phyloP scores from a whole-genome alignment of 768 basidiomycete genomes.

The Mycena amicta region DNA sequence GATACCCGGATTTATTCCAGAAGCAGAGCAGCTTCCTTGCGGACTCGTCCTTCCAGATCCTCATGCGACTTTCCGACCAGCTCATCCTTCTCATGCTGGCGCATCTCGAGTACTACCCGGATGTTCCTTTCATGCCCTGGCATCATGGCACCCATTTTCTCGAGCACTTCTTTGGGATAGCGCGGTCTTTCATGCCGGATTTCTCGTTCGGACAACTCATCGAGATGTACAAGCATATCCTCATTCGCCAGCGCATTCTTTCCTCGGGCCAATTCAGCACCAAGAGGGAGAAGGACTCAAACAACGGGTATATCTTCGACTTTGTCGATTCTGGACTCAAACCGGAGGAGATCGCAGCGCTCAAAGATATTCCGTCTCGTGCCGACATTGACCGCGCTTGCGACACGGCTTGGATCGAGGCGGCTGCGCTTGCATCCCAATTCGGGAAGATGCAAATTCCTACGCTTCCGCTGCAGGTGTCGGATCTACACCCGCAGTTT shows the following conservation, averaged over 20 bases:
- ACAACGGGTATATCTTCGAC: slow-evolving; percentile 8
- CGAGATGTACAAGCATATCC: slow-evolving; percentile 17
- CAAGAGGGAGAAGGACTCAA: slow-evolving; percentile 9
- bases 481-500: too few species aligned
- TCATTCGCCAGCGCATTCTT: slow-evolving; percentile 5
- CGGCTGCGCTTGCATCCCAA: too few species aligned
- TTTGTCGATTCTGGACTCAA: background rate
- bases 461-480: too few species aligned
- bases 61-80: slow-evolving; percentile 12
- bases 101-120: slow-evolving; percentile 12
- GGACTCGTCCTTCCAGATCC: slow-evolving; percentile 4
- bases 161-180: slow-evolving; percentile 16
- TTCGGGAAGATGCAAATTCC: too few species aligned
- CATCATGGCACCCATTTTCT: slow-evolving; percentile 2
- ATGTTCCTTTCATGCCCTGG: slow-evolving; percentile 10
- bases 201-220: slow-evolving; percentile 13
- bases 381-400: too few species aligned
- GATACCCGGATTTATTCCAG: slow-evolving; percentile 12
- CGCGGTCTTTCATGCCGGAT: slow-evolving; percentile 1
- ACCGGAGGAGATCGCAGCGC: too few species aligned
- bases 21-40: slow-evolving; percentile 12
- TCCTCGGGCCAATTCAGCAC: slow-evolving; percentile 7
- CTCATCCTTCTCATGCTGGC: slow-evolving; percentile 12
- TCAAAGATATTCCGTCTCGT: too few species aligned
- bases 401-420: too few species aligned